Evolutionary conservation across 176 grass and related monocot species (phyloP), one percentile per base, ranked within the genome.

Genomic region (Neostapfia colusana): DNA sequence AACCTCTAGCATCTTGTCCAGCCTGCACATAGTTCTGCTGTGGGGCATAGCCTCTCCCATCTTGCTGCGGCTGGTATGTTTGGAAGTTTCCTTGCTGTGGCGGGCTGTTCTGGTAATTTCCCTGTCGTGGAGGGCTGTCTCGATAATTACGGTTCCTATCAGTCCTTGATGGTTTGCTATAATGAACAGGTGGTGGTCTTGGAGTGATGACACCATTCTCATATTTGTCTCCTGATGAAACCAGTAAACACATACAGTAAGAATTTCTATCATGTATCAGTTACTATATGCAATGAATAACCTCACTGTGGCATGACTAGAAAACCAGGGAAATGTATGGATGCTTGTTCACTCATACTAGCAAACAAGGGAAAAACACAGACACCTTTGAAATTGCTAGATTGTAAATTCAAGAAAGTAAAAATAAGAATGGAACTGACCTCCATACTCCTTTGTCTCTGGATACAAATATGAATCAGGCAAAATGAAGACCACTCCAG

Each of bases 361-460:
- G 27, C 16, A 28, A 35, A 75, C 10, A 35, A 12, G 1, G 10
- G 17, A 5, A 12, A 61, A 34, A 74, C 39, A 4, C 8, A 80
- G 10, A 14, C 24, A n/a, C 20, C 20, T 39, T 18, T 61, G 24
- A 49, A 42, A 6, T 27, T 55, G 39, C 50, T 17, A 23, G 63
- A 78, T n/a, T 13, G 14, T 23, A 69, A 60, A 42, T 21, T 18
- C 25, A 69, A 41, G 3, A 56, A 13, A 69, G 18, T 1, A 77
- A 65, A 31, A 31, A 31, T 2, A 18, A 63, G 21, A 81, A 81
- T 44, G 0, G 14, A 63, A 76, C 89, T 84, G 74, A 98, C 95
- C 95, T 92, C 95, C 89, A 74, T 98, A 98, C 20, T 94, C 95
- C 73, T 98, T 98, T 45, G 89, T 94, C 51, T 94, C 95, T 70